Conservation (phyloP, 129 eudicot species). For the Erigeron canadensis region DNA sequence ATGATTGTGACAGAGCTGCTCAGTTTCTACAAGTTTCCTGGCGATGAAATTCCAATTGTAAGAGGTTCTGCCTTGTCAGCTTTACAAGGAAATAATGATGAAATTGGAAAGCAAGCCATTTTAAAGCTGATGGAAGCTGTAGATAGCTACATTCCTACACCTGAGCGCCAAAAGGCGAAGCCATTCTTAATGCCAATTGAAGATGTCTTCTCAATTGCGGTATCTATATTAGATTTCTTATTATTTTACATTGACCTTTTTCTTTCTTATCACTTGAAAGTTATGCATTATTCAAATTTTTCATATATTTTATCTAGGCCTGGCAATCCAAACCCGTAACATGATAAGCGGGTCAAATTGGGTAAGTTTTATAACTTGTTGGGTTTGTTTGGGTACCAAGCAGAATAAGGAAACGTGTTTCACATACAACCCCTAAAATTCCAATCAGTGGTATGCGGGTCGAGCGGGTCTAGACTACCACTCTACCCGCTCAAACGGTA, state of each 20-base stretch:
- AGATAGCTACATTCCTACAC: constrained; percentile 88
- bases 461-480: no score
- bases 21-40: constrained; percentile 91
- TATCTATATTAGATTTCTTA: constrained; percentile 7
- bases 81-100: constrained; percentile 85
- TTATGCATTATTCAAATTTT: no score
- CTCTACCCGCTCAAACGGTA: no score
- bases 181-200: constrained; percentile 95
- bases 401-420: no score
- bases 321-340: no score
- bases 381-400: no score
- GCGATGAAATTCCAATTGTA: constrained; percentile 93
- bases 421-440: no score
- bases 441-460: no score
- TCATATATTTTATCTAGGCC: no score
- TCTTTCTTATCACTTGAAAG: neutral
- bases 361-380: no score
- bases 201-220: constrained; percentile 94
- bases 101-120: constrained; percentile 82
- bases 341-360: no score
- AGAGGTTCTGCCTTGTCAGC: constrained; percentile 95
- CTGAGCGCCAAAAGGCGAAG: constrained; percentile 88
- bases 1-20: constrained; percentile 66
- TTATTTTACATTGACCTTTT: neutral
- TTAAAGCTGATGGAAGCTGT: constrained; percentile 94